phyloP scores from a whole-genome alignment of 1,139 yeast species.

The Schwanniomyces etchellsii region DNA sequence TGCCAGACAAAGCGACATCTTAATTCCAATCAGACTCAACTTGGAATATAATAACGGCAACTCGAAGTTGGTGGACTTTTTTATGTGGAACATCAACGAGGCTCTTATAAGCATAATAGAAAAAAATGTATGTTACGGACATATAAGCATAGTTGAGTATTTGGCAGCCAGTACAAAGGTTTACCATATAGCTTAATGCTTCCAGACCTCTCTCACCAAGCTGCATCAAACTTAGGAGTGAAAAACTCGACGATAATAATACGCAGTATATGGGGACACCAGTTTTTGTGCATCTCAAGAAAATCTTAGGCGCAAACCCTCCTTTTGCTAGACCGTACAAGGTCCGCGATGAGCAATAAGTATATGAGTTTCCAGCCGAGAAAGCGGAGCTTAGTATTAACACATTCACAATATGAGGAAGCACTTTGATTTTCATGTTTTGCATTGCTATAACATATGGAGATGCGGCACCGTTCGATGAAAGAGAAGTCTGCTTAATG shows the following conservation, averaged over 20 bases:
- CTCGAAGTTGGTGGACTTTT: slow-evolving; percentile 65
- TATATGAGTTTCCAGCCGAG: slow-evolving; percentile 41
- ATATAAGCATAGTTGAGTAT: slow-evolving; percentile 65
- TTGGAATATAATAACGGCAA: slow-evolving; percentile 62
- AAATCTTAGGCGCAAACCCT: slow-evolving; percentile 36
- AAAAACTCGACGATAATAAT: slow-evolving; percentile 23
- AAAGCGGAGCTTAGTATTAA: slow-evolving; percentile 31
- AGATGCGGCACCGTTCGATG: slow-evolving; percentile 30
- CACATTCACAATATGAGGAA: slow-evolving; percentile 39
- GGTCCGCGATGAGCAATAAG: slow-evolving; percentile 39
- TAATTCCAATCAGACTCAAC: slow-evolving; percentile 76
- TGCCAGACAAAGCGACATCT: slow-evolving; percentile 28
- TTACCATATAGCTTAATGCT: slow-evolving; percentile 74
- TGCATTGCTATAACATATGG: slow-evolving; percentile 44
- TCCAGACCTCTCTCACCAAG: slow-evolving; percentile 36
- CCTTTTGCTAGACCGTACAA: slow-evolving; percentile 33
- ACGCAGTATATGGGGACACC: slow-evolving; percentile 60
- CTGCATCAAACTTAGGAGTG: slow-evolving; percentile 24
- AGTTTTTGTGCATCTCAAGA: slow-evolving; percentile 35
- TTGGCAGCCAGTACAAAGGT: slow-evolving; percentile 75
- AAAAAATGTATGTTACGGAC: slow-evolving; percentile 52
- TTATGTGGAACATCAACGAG: slow-evolving; percentile 91
- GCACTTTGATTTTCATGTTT: slow-evolving; percentile 29
- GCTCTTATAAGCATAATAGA: slow-evolving; percentile 64
- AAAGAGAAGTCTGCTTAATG: slow-evolving; percentile 16